Base-by-base conservation (phyloP, 768 basidiomycete species). In the Mycena rosella region DNA sequence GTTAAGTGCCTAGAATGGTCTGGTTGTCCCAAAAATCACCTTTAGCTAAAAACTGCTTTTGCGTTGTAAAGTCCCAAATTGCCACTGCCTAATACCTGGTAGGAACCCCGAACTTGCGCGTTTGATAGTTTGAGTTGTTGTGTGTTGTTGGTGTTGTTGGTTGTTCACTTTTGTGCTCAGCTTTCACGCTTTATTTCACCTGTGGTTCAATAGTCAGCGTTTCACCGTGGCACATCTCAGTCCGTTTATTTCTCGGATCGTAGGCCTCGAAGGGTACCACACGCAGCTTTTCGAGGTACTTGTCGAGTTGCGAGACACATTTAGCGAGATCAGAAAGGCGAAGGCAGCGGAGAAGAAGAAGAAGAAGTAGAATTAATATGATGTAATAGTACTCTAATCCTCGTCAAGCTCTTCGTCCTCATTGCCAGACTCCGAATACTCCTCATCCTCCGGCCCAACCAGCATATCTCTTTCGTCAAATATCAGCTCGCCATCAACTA, bases 391-490 rank as follows among this genome's bases (percentile, higher is more conserved):
- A 24, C 7, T 48, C 29, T 51, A 51, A 38, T 55, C 36, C 1
- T 36, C 47, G 10, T 26, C 47, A n/a, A 1, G 3, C n/a, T 52
- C 60, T 30, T 42, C 26, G 2, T 24, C 45, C 10, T n/a, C 22
- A 13, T 22, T 34, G 1, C 27, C 60, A 8, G 40, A 14, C 0
- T 18, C 58, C n/a, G 15, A 13, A 7, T n/a, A 22, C 27, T 38
- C 27, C 6, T 61, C 60, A 9, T 52, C 60, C 11, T 54, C 52
- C 3, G 52, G 61, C 4, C 61, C 61, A 3, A 26, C 30, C 61
- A 63, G 30, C 61, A 63, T 63, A 29, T 63, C 61, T 6, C 61
- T 10, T 9, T 54, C 40, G 36, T 63, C 52, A 6, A 63, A 30
- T 2, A 63, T 52, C 2, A 63, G 32, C 20, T 63, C 51, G 1